phyloP scores from a whole-genome alignment of 768 basidiomycete species.

The Lepiota venenata region DNA sequence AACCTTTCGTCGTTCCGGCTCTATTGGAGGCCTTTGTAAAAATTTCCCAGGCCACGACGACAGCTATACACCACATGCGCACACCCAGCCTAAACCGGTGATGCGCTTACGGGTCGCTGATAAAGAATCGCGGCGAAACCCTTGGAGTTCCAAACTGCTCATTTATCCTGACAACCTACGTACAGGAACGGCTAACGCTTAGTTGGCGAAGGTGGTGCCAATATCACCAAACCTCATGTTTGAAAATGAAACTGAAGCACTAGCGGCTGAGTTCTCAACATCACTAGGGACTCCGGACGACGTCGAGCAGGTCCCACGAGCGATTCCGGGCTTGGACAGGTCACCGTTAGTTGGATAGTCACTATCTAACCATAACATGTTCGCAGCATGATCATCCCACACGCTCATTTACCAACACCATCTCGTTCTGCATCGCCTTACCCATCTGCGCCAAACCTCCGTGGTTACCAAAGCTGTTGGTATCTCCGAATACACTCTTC shows the following conservation, averaged over 20 bases:
- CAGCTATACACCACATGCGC: conserved; percentile 15
- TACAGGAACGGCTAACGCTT: background rate
- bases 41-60: conserved; percentile 43
- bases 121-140: background rate
- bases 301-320: conserved; percentile 37
- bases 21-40: conserved; percentile 50
- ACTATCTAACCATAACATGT: conserved; percentile 8
- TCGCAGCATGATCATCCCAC: conserved; percentile 5
- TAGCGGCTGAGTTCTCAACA: conserved; percentile 28
- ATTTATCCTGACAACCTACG: background rate
- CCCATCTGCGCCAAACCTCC: conserved; percentile 5
- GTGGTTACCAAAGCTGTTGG: conserved; percentile 14
- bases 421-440: background rate
- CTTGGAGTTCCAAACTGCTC: background rate
- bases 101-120: background rate
- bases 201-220: conserved; percentile 10
- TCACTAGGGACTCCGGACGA: conserved; percentile 31
- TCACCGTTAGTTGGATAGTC: conserved; percentile 9
- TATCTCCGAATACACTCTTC: conserved; percentile 18
- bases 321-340: conserved; percentile 24
- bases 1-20: conserved; percentile 56
- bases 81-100: background rate
- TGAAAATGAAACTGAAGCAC: conserved; percentile 34
- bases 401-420: background rate
- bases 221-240: conserved; percentile 38